A percentile compares a stretch with the other conserved stretches of the same genome.
Evolutionary conservation across 768 basidiomycete species (phyloP).

Genomic region (Phylloporus sp.): DNA sequence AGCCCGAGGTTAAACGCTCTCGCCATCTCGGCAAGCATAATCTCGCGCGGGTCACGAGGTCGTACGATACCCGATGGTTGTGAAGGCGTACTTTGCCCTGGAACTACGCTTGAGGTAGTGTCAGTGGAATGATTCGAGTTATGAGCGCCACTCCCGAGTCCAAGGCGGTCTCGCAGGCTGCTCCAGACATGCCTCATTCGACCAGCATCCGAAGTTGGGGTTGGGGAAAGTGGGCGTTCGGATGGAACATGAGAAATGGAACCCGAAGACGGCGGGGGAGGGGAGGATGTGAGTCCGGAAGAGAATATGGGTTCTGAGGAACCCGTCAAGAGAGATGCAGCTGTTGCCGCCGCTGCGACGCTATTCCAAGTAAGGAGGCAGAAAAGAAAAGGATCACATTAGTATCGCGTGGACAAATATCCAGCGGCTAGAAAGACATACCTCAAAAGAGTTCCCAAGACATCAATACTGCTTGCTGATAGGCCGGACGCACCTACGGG

Average conservation of each 20-base stretch:
- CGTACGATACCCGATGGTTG: constrained; percentile 10
- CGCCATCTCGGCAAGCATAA: constrained; percentile 78
- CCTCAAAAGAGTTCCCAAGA: constrained; percentile 80
- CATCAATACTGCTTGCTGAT: constrained; percentile 75
- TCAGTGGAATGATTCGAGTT: constrained; percentile 13
- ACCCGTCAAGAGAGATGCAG: constrained; percentile 76
- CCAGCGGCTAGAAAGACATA: constrained; percentile 26
- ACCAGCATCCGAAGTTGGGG: constrained; percentile 35
- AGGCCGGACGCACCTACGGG: constrained; percentile 34
- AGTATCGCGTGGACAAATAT: neutral
- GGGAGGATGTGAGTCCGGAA: no score
- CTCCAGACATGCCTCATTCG: constrained; percentile 65
- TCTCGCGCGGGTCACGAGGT: constrained; percentile 51
- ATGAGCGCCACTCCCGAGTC: constrained; percentile 35
- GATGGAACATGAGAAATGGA: constrained; percentile 17
- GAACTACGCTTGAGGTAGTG: neutral
- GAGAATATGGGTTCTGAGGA: constrained; percentile 61
- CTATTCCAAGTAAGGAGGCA: constrained; percentile 33
- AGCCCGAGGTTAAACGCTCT: constrained; percentile 73
- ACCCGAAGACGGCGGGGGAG: no score
- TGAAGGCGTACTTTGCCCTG: constrained; percentile 6
- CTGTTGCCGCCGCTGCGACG: constrained; percentile 89
- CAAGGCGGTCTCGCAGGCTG: constrained; percentile 62
- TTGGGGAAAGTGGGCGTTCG: constrained; percentile 37
- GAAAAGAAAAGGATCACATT: neutral